Conservation (phyloP, 108 stramenopile genomes). For the Cyclotella baltica region DNA sequence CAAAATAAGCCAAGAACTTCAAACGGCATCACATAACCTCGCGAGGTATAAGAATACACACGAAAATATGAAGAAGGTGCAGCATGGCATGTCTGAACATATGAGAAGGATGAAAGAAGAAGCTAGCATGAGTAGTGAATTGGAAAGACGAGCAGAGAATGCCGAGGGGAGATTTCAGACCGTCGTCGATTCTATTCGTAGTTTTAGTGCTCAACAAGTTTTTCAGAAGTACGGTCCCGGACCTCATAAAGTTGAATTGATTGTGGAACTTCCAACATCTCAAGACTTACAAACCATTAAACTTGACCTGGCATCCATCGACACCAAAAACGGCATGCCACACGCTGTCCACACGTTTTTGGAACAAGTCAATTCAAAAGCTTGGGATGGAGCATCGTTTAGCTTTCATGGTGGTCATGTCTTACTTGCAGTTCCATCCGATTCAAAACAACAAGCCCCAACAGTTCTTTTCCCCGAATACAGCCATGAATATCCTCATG, state of each 20-base stretch:
- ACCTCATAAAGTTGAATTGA: conserved; percentile 65
- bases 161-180: conserved; percentile 10
- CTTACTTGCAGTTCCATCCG: conserved; percentile 54
- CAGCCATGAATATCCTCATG: conserved; percentile 65
- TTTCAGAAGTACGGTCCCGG: conserved; percentile 59
- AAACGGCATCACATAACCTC: not conserved
- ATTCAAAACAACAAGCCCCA: conserved; percentile 41
- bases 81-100: conserved; percentile 12
- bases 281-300: conserved; percentile 43
- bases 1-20: not conserved
- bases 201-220: conserved; percentile 9
- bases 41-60: conserved; percentile 13
- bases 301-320: conserved; percentile 66
- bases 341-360: conserved; percentile 79
- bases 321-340: conserved; percentile 57
- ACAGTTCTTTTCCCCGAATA: conserved; percentile 79
- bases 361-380: conserved; percentile 59
- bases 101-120: conserved; percentile 13
- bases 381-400: conserved; percentile 82
- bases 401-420: conserved; percentile 71
- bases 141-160: not conserved
- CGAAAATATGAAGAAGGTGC: conserved; percentile 27
- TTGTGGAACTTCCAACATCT: conserved; percentile 29
- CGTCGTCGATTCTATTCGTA: conserved; percentile 16
- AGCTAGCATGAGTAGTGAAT: not conserved